Conservation (phyloP, 2,329 filamentous ascomycete species). For the Epichloe hybrida region DNA sequence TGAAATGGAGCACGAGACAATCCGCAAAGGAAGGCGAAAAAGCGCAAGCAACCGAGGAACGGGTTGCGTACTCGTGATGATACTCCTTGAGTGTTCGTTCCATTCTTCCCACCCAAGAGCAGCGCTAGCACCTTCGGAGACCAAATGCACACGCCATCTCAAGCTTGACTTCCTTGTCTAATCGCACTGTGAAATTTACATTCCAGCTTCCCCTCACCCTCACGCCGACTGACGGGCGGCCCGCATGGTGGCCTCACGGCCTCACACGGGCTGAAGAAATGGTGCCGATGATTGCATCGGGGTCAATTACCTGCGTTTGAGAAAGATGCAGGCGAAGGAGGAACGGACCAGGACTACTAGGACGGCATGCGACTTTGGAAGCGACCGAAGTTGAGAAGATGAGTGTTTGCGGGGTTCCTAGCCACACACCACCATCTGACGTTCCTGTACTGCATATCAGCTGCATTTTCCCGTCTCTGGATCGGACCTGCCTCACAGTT, state of each 20-base stretch:
- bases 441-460: not conserved
- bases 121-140: not conserved
- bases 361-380: too few species aligned
- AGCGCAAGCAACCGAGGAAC: not conserved
- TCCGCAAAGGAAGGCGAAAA: not conserved
- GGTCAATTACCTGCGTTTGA: too few species aligned
- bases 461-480: not conserved
- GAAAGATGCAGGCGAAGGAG: too few species aligned
- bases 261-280: not conserved
- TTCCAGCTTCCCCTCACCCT: constrained; percentile 1
- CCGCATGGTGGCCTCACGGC: not conserved
- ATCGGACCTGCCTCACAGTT: not conserved
- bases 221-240: not conserved
- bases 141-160: too few species aligned
- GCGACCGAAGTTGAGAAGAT: too few species aligned
- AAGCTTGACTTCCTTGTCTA: too few species aligned
- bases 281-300: too few species aligned
- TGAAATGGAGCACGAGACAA: not conserved
- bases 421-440: not conserved
- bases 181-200: not conserved
- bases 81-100: not conserved
- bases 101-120: not conserved
- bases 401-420: too few species aligned
- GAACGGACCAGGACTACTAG: too few species aligned
- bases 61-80: not conserved